Percentiles rank a stretch among this genome's conserved stretches.
phyloP scores from a whole-genome alignment of 148 eudicot genomes.

The Beta vulgaris region DNA sequence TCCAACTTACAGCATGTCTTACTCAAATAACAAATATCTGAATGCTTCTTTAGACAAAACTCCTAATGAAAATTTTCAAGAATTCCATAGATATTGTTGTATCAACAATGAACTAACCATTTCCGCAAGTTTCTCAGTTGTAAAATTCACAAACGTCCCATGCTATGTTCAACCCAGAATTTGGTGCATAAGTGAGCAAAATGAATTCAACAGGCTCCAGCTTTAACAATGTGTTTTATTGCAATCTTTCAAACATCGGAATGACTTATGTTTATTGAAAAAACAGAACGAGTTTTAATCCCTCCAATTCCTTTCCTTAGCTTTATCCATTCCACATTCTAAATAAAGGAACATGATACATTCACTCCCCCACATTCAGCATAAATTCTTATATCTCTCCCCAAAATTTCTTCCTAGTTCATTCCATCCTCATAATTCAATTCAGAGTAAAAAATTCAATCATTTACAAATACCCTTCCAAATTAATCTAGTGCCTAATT shows the following conservation, averaged over 20 bases:
- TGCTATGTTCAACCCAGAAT: not conserved
- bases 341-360: not conserved
- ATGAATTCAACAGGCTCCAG: not conserved
- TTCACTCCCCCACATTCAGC: not conserved
- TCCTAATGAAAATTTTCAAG: not conserved
- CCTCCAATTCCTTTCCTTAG: not conserved
- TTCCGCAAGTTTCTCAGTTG: not conserved
- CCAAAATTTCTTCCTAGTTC: not conserved
- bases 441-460: not conserved
- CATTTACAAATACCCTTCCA: not conserved
- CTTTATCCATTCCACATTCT: not conserved
- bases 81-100: not conserved
- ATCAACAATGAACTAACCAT: too few relatives aligned
- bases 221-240: not conserved
- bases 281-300: not conserved
- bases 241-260: not conserved
- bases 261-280: not conserved
- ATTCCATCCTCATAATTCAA: not conserved
- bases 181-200: not conserved
- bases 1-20: not conserved
- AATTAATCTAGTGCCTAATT: not conserved
- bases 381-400: not conserved
- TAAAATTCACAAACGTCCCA: not conserved
- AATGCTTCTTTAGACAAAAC: not conserved
- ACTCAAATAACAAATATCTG: slow-evolving; percentile 2